Percentiles rank a stretch among this genome's conserved stretches.
phyloP scores from a whole-genome alignment of 1,139 yeast genomes.

The Blastobotrys arbuscula region DNA sequence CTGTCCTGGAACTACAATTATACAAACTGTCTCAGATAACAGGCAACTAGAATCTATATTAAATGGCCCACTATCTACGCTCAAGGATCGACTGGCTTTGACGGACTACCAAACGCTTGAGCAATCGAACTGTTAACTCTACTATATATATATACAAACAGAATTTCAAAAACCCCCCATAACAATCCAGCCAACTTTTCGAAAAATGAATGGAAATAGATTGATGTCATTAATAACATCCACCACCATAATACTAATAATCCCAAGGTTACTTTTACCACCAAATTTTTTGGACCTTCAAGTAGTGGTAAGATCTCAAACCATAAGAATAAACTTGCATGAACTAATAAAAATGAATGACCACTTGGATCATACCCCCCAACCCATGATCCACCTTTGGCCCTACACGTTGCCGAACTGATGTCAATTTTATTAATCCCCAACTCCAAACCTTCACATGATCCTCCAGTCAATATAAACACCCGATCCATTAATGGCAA shows the following conservation, averaged over 20 bases:
- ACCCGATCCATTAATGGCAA: constrained; percentile 84
- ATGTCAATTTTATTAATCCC: constrained; percentile 13
- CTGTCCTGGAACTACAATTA: constrained; percentile 15
- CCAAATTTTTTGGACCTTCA: constrained; percentile 5
- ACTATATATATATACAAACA: constrained; percentile 39
- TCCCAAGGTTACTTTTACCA: constrained; percentile 35
- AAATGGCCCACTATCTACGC: constrained; percentile 12
- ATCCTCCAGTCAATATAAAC: constrained; percentile 78
- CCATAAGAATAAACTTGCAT: constrained; percentile 63
- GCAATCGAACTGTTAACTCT: constrained; percentile 10
- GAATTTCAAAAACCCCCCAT: constrained; percentile 51
- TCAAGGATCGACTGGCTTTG: constrained; percentile 9
- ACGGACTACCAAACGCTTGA: constrained; percentile 12
- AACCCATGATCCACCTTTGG: constrained; percentile 64
- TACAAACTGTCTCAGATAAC: constrained; percentile 9
- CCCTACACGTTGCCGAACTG: constrained; percentile 52
- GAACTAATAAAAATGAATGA: constrained; percentile 75
- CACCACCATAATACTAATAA: constrained; percentile 68
- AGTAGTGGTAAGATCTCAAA: constrained; percentile 51
- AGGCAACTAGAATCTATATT: constrained; percentile 7
- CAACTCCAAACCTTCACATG: constrained; percentile 40
- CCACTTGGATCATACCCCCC: constrained; percentile 99
- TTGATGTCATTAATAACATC: constrained; percentile 80
- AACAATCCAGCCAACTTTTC: constrained; percentile 67
- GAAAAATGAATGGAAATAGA: constrained; percentile 72